Evolutionary conservation across 2,329 filamentous ascomycete genomes (phyloP).

Genomic region (Trichoderma afroharzianum): DNA sequence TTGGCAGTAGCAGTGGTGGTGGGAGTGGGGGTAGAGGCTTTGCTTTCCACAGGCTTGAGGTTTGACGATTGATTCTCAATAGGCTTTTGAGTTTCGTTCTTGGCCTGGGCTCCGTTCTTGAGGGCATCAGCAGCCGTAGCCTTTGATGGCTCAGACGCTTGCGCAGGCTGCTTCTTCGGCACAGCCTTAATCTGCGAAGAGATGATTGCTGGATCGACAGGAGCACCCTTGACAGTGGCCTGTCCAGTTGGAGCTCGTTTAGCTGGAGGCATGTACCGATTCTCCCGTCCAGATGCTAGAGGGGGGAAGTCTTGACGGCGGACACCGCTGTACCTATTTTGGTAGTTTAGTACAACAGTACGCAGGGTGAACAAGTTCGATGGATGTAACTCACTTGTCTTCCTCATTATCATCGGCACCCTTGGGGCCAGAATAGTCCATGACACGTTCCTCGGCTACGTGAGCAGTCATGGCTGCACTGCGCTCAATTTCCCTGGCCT

Average conservation of each 20-base stretch:
- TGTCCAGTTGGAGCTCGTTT: slow-evolving; percentile 74
- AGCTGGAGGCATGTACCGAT: slow-evolving; percentile 88
- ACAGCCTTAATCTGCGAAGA: slow-evolving; percentile 68
- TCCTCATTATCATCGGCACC: slow-evolving; percentile 80
- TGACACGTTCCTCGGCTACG: slow-evolving; percentile 82
- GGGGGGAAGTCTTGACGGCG: slow-evolving; percentile 70
- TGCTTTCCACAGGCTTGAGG: slow-evolving; percentile 31
- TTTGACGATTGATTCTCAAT: slow-evolving; percentile 27
- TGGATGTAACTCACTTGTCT: slow-evolving; percentile 63
- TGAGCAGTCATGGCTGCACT: slow-evolving; percentile 72
- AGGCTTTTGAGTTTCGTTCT: slow-evolving; percentile 27
- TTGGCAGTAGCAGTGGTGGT: slow-evolving; percentile 27
- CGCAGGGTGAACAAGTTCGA: slow-evolving; percentile 15
- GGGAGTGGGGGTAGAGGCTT: slow-evolving; percentile 20
- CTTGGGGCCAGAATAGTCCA: slow-evolving; percentile 60
- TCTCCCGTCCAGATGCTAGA: slow-evolving; percentile 50
- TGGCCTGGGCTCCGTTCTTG: slow-evolving; percentile 31
- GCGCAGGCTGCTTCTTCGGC: slow-evolving; percentile 36
- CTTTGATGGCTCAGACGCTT: slow-evolving; percentile 12
- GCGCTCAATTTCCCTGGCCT: slow-evolving; percentile 85
- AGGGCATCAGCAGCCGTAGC: slow-evolving; percentile 23
- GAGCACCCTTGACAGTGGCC: slow-evolving; percentile 70
- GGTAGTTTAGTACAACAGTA: slow-evolving; percentile 20
- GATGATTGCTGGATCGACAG: slow-evolving; percentile 85
- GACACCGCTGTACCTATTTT: slow-evolving; percentile 80